These are phyloP conservation scores for Ogataea ramenticola DNA, from an alignment of 805 yeast genomes.

Conservation along the genomic window DNA sequence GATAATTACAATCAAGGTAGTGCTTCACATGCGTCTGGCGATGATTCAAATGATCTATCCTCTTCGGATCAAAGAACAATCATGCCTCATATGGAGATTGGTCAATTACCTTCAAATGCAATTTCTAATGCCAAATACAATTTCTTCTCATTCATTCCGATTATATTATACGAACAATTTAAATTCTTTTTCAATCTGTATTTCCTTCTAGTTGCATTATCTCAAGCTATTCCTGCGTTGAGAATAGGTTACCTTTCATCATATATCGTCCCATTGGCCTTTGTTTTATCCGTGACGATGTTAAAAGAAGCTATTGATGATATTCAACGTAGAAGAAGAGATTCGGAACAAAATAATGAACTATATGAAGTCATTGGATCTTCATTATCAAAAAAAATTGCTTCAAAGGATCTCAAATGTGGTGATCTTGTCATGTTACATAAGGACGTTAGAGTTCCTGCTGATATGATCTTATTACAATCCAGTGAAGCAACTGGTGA, in stretches of 20 bases:
- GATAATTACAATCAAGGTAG: not conserved
- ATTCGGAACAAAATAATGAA: constrained; percentile 82
- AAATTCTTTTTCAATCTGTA: constrained; percentile 93
- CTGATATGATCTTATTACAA: constrained; percentile 81
- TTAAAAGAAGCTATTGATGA: constrained; percentile 94
- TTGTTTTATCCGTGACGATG: constrained; percentile 90
- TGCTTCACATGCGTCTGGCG: not conserved
- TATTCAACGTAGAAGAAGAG: constrained; percentile 82
- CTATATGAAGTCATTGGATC: constrained; percentile 60
- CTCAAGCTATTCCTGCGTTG: constrained; percentile 83
- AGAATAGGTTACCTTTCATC: constrained; percentile 92
- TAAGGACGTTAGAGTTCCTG: constrained; percentile 86
- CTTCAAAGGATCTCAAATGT: constrained; percentile 60
- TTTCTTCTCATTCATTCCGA: constrained; percentile 80
- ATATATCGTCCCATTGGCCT: constrained; percentile 88
- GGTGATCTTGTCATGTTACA: constrained; percentile 79
- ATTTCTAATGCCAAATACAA: constrained; percentile 93
- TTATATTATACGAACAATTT: constrained; percentile 90
- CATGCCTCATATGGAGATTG: constrained; percentile 29
- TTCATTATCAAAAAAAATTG: constrained; percentile 28
- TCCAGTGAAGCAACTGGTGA: constrained; percentile 82
- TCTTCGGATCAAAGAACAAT: constrained; percentile 25
- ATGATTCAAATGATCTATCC: not conserved
- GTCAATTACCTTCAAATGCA: constrained; percentile 56
- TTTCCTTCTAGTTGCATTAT: constrained; percentile 85